A percentile compares a stretch with the other conserved stretches of the same genome.
Conservation (phyloP, 164 flowering plant genomes). For the Liriodendron chinense region DNA sequence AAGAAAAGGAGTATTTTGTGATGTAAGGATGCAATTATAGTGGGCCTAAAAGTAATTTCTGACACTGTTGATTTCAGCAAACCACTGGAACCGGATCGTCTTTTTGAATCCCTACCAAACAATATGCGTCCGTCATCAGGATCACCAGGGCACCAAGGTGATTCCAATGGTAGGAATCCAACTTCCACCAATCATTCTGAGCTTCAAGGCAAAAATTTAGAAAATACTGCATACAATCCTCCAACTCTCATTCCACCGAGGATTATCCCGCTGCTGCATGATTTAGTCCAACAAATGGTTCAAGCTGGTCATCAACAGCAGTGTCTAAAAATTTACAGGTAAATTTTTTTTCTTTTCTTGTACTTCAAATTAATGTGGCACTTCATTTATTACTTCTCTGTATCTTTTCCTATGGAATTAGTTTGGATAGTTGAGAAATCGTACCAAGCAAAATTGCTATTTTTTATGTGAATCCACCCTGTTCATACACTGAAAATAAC, state of each 20-base stretch:
- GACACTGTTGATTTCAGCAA: conserved; percentile 56
- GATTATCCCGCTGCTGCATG: conserved; percentile 78
- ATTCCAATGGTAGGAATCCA: conserved; percentile 34
- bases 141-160: conserved; percentile 54
- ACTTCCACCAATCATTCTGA: conserved; percentile 32
- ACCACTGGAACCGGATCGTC: conserved; percentile 92
- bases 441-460: no score
- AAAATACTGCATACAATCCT: conserved; percentile 61
- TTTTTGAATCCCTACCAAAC: conserved; percentile 87
- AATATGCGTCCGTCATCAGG: conserved; percentile 68
- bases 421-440: no score
- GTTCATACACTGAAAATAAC: background rate
- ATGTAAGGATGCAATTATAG: background rate
- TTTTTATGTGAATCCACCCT: background rate
- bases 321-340: conserved; percentile 71
- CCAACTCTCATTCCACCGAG: conserved; percentile 90
- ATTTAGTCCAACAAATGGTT: conserved; percentile 80
- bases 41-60: conserved; percentile 1
- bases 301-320: conserved; percentile 82
- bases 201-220: conserved; percentile 39
- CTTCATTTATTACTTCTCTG: background rate
- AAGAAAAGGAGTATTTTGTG: background rate
- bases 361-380: background rate
- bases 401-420: background rate
- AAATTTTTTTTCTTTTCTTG: background rate